Evolutionary conservation across 1,284 basidiomycete genomes (phyloP).

Genomic region (Ceratobasidium sp.): DNA sequence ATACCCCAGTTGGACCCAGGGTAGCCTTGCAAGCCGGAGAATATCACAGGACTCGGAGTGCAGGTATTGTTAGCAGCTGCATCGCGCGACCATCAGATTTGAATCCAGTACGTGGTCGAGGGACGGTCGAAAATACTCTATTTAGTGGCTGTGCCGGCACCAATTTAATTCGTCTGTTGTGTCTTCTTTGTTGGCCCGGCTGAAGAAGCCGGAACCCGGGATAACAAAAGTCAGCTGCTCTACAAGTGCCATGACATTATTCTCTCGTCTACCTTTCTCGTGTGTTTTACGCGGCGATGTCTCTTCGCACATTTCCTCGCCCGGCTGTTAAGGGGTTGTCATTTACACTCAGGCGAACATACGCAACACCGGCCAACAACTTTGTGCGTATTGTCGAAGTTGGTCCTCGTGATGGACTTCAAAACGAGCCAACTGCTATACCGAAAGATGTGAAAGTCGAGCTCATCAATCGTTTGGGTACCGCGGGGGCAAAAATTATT

Average conservation of each 20-base stretch:
- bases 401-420: slow-evolving; percentile 92
- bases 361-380: slow-evolving; percentile 52
- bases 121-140: too few relatives aligned
- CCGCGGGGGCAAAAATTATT: slow-evolving; percentile 79
- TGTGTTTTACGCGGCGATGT: neutral
- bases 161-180: neutral
- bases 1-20: too few relatives aligned
- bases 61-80: too few relatives aligned
- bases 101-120: too few relatives aligned
- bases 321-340: neutral
- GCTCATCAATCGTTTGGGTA: slow-evolving; percentile 81
- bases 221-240: slow-evolving; percentile 11
- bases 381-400: slow-evolving; percentile 89
- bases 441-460: slow-evolving; percentile 83
- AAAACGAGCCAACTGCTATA: slow-evolving; percentile 88
- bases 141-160: too few relatives aligned
- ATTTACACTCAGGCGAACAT: neutral
- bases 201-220: neutral
- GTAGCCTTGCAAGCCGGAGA: too few relatives aligned
- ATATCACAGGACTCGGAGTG: too few relatives aligned
- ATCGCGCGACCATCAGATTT: too few relatives aligned
- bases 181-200: neutral
- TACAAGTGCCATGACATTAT: neutral
- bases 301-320: neutral
- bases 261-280: neutral